Conservation (phyloP, 1,284 basidiomycete genomes). For the Kalmanozyma brasiliensis region DNA sequence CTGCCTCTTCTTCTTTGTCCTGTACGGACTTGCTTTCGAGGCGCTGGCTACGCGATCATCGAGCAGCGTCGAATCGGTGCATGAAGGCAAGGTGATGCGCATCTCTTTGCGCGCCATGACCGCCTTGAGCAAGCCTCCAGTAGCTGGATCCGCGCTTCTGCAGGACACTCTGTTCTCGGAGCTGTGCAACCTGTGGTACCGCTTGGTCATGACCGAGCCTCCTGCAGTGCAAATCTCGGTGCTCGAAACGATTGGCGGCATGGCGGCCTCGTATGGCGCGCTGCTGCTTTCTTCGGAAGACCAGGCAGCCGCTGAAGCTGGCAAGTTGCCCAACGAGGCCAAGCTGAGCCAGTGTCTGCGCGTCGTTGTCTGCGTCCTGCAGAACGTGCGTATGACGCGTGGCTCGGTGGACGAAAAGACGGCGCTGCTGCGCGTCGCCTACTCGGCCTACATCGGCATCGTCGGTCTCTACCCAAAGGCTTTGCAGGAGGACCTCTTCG, state of each 20-base stretch:
- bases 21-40: conserved; percentile 94
- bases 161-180: conserved; percentile 86
- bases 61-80: conserved; percentile 69
- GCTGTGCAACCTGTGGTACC: conserved; percentile 85
- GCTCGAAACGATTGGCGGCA: conserved; percentile 77
- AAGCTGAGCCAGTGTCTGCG: conserved; percentile 80
- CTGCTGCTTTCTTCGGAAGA: conserved; percentile 55
- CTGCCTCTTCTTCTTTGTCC: conserved; percentile 82
- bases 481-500: conserved; percentile 79
- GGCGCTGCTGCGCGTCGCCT: conserved; percentile 76
- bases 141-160: conserved; percentile 81
- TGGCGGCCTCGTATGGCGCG: conserved; percentile 74
- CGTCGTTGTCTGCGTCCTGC: conserved; percentile 82
- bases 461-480: conserved; percentile 74
- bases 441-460: conserved; percentile 76
- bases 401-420: conserved; percentile 68
- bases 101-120: conserved; percentile 83
- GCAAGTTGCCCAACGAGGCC: conserved; percentile 68
- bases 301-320: conserved; percentile 26
- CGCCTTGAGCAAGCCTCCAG: conserved; percentile 80
- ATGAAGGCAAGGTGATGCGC: conserved; percentile 55
- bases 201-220: conserved; percentile 87
- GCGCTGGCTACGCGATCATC: conserved; percentile 78
- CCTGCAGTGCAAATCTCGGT: conserved; percentile 79
- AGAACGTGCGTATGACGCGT: conserved; percentile 74